Evolutionary conservation across 2,329 filamentous ascomycete species (phyloP).

Genomic region (Fusarium poae): DNA sequence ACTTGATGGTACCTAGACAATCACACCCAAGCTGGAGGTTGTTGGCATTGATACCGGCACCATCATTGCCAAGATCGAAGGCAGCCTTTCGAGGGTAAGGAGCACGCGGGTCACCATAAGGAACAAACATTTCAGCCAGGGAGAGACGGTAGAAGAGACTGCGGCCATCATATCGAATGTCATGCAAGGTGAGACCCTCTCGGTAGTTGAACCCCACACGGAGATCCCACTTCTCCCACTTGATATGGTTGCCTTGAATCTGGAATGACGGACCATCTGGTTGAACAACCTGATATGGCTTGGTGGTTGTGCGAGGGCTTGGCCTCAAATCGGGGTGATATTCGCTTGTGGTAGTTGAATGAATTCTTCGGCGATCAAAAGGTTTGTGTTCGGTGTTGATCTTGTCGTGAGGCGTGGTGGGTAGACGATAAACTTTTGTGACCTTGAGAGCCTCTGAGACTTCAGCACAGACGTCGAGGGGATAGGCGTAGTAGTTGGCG

Average conservation of each 20-base stretch:
- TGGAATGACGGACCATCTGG: slow-evolving; percentile 53
- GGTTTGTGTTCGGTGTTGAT: no score
- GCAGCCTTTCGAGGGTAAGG: slow-evolving; percentile 75
- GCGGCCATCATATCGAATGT: slow-evolving; percentile 74
- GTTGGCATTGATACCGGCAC: slow-evolving; percentile 74
- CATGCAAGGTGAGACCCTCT: slow-evolving; percentile 76
- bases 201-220: slow-evolving; percentile 76
- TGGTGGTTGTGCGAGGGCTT: slow-evolving; percentile 47
- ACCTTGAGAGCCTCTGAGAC: no score
- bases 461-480: no score
- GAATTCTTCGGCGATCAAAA: no score
- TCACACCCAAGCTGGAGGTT: slow-evolving; percentile 76
- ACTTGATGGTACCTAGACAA: slow-evolving; percentile 62
- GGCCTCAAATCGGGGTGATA: slow-evolving; percentile 52
- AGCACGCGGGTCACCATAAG: slow-evolving; percentile 65
- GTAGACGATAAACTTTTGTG: no score
- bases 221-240: slow-evolving; percentile 76
- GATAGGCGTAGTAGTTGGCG: no score
- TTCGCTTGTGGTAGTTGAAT: slow-evolving; percentile 57
- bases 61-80: slow-evolving; percentile 77
- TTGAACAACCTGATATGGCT: slow-evolving; percentile 50
- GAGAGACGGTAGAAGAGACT: slow-evolving; percentile 74
- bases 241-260: slow-evolving; percentile 59
- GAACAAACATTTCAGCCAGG: slow-evolving; percentile 72
- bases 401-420: no score